phyloP scores from a whole-genome alignment of 257 asterid species.

The Nicotiana noctiflora region DNA sequence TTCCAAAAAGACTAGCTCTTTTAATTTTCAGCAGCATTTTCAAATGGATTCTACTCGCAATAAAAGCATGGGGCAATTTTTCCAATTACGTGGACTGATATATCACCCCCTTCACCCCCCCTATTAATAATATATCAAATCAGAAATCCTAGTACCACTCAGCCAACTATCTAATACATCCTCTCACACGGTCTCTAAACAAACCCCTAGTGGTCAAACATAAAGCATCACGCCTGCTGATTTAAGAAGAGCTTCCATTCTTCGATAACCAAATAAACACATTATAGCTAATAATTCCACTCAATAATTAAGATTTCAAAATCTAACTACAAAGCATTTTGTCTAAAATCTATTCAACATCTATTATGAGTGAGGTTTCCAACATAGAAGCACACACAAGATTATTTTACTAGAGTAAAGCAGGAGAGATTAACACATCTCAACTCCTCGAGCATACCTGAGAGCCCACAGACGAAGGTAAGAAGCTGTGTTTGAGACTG shows the following conservation, averaged over 20 bases:
- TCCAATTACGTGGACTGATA: neutral
- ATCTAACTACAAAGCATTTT: neutral
- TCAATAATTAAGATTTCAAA: neutral
- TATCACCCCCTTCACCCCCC: neutral
- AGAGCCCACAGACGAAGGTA: slow-evolving; percentile 99
- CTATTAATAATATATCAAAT: neutral
- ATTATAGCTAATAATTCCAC: neutral
- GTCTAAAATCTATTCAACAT: neutral
- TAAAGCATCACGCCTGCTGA: neutral
- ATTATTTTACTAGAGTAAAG: neutral
- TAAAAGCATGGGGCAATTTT: neutral
- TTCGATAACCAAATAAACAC: neutral
- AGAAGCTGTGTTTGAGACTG: slow-evolving; percentile 98
- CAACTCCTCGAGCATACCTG: slow-evolving; percentile 45
- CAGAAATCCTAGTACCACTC: neutral
- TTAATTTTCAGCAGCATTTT: neutral
- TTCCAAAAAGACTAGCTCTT: neutral
- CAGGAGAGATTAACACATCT: neutral
- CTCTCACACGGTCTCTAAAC: neutral
- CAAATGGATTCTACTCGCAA: neutral
- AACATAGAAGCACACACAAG: neutral
- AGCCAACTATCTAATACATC: neutral
- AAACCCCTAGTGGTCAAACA: neutral
- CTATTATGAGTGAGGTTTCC: neutral
- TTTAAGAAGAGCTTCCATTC: neutral